These are phyloP conservation scores for Serendipita sp. DNA, from an alignment of 768 basidiomycete species.

Conservation along the genomic window DNA sequence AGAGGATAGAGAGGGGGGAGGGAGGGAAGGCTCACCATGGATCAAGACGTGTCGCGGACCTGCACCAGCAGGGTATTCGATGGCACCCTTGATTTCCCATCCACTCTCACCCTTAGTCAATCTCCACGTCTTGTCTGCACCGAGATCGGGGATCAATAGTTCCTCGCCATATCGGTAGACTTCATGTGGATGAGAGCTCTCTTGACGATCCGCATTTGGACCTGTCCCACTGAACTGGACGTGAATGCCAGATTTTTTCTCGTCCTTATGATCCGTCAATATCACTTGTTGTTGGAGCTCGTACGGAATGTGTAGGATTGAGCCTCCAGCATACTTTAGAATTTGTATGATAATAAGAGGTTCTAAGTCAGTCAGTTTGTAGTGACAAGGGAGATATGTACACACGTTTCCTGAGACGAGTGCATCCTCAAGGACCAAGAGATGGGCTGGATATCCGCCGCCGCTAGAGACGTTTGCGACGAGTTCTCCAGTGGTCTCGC, in stretches of 20 bases:
- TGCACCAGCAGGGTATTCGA: slow-evolving; percentile 37
- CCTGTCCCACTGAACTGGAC: slow-evolving; percentile 39
- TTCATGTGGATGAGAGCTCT: slow-evolving; percentile 65
- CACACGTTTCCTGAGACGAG: slow-evolving; percentile 61
- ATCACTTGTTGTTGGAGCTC: slow-evolving; percentile 11
- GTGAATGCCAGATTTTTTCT: not conserved
- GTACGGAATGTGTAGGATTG: slow-evolving; percentile 8
- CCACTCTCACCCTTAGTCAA: slow-evolving; percentile 31
- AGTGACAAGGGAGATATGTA: slow-evolving; percentile 19
- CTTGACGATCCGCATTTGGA: slow-evolving; percentile 52
- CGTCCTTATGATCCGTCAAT: slow-evolving; percentile 5
- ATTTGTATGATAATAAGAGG: not conserved
- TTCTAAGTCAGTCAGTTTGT: not conserved
- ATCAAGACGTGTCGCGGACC: slow-evolving; percentile 59
- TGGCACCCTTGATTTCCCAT: slow-evolving; percentile 35
- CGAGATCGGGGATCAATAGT: slow-evolving; percentile 61
- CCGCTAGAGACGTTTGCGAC: slow-evolving; percentile 36
- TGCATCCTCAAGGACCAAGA: slow-evolving; percentile 40
- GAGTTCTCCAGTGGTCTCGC: slow-evolving; percentile 36
- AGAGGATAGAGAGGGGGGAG: no score
- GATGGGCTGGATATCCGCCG: slow-evolving; percentile 48
- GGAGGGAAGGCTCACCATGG: slow-evolving; percentile 31
- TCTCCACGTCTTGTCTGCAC: slow-evolving; percentile 51
- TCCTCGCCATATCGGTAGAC: slow-evolving; percentile 39
- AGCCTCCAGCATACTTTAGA: not conserved